Base-by-base conservation (phyloP, 495 filamentous ascomycete genomes). In the Aspergillus incahuasiensis region DNA sequence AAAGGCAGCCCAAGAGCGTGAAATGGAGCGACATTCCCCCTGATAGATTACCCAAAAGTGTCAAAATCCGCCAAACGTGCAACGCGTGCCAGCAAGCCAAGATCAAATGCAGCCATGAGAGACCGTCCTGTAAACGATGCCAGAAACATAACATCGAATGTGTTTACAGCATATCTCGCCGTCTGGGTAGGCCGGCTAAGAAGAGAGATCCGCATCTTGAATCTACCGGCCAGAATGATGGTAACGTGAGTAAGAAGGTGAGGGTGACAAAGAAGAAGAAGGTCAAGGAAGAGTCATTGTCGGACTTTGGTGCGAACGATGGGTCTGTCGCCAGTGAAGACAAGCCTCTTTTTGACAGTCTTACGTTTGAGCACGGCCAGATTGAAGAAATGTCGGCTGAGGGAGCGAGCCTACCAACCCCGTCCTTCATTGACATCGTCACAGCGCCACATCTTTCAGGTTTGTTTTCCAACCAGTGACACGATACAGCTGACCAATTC, bases 71-170 rank as follows among this genome's bases (percentile, higher is more conserved):
- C 47, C 70, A 69, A 0, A 78, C 75, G 0, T 79, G 77, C 61
- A 77, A 79, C 54, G 68, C 74, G 16, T 79, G 75, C 34, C 74
- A 78, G 43, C 68, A 78, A 45, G 73, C 71, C 12, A 79, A 79
- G 49, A 72, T 79, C 19, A 68, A 74, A n/a, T 79, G 77, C 62
- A 74, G 73, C 34, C 74, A 76, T 52, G 73, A 79, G 52, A 74
- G 71, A 32, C 74, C 72, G 12, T 67, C 68, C 2, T 79, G 77
- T 52, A 67, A 66, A 13, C 61, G 75, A 55, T 79, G 77, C 34
- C 64, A 69, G 40, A 76, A 68, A 38, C 73, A 76, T 25, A 70
- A 73, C 12, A 63, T 74, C 13, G 61, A 64, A 2, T 79, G 76
- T 43, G 58, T 78, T 32, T 79, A 79, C 56, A 77, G 74, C 48